Percentiles rank a stretch among this genome's conserved stretches.
Evolutionary conservation across 2,329 filamentous ascomycete genomes (phyloP).

Genomic region (Ophiostoma perfectum): DNA sequence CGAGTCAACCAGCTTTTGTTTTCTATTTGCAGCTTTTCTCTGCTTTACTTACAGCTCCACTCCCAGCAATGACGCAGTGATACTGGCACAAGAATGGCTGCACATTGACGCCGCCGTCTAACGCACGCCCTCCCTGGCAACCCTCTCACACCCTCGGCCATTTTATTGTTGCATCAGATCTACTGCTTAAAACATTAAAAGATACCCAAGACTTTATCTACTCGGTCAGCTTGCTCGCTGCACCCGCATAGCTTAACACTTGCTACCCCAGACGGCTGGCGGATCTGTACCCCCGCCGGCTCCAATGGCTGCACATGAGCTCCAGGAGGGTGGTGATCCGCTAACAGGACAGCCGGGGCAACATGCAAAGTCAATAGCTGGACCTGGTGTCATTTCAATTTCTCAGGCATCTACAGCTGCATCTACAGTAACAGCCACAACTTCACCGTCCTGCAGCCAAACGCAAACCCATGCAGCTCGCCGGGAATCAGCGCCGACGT

Average conservation of each 20-base stretch:
- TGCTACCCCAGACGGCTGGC: not conserved
- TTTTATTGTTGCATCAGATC: no score
- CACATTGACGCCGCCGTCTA: not conserved
- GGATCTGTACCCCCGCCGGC: not conserved
- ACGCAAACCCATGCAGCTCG: not conserved
- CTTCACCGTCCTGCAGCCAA: not conserved
- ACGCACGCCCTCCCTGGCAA: not conserved
- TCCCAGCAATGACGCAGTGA: not conserved
- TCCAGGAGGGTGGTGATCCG: conserved; percentile 1
- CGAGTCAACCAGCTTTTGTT: no score
- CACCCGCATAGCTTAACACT: not conserved
- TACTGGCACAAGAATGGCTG: not conserved
- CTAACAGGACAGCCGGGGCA: not conserved
- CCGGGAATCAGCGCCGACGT: not conserved
- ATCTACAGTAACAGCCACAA: not conserved
- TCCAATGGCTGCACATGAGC: conserved; percentile 5
- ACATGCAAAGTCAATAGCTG: not conserved
- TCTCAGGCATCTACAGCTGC: not conserved
- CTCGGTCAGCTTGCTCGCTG: no score
- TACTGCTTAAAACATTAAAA: no score
- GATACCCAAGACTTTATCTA: no score
- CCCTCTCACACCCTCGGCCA: no score
- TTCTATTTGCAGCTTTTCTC: no score
- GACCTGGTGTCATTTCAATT: not conserved
- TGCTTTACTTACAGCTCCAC: no score